Evolutionary conservation across 83 land plant genomes (phyloP).

Genomic region (Thuja plicata): DNA sequence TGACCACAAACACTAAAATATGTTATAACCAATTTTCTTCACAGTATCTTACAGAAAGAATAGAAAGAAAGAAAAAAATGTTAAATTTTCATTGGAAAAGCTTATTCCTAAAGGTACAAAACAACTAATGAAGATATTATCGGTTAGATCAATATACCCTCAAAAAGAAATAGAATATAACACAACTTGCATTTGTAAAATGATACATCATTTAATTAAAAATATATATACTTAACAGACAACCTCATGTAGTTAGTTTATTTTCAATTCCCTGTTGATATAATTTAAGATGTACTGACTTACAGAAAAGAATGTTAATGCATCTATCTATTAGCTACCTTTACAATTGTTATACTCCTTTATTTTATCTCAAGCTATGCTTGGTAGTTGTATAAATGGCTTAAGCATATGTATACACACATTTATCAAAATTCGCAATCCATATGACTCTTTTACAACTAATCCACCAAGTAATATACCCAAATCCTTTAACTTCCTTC

Average conservation of each 20-base stretch:
- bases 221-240: no score
- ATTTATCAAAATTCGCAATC: no score
- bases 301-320: not conserved
- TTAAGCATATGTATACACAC: not conserved
- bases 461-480: not conserved
- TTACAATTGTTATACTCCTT: not conserved
- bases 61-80: not conserved
- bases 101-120: not conserved
- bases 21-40: not conserved
- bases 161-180: no score
- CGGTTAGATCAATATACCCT: no score
- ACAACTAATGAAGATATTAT: no score
- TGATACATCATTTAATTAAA: no score
- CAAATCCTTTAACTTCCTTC: no score
- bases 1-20: not conserved
- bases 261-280: no score
- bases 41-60: not conserved
- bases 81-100: not conserved
- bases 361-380: not conserved
- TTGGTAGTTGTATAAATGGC: not conserved
- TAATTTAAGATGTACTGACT: not conserved
- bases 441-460: not conserved
- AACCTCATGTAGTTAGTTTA: no score
- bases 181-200: no score
- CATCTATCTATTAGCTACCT: not conserved